Evolutionary conservation across 1,139 yeast genomes (phyloP).

Genomic region (Blastobotrys ciferrii): DNA sequence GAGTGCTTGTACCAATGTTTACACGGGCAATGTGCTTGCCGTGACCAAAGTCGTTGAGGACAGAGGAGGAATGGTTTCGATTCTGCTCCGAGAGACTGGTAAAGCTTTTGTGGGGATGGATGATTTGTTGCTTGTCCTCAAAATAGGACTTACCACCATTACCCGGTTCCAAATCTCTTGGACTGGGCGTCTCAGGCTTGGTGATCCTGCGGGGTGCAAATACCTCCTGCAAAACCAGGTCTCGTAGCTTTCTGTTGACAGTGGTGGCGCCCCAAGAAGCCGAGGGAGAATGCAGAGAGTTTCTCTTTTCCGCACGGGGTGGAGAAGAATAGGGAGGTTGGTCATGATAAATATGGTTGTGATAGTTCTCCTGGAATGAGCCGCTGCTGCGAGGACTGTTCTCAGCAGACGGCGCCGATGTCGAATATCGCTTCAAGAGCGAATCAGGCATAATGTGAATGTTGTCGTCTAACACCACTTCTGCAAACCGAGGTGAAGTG

Average conservation of each 20-base stretch:
- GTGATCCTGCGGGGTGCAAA: conserved; percentile 49
- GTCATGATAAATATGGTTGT: not conserved
- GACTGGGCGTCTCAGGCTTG: conserved; percentile 7
- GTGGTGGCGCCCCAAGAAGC: conserved; percentile 57
- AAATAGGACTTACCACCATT: not conserved
- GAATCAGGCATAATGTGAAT: conserved; percentile 85
- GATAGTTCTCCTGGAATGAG: conserved; percentile 9
- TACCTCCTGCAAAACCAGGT: conserved; percentile 64
- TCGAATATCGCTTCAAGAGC: conserved; percentile 61
- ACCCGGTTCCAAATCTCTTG: not conserved
- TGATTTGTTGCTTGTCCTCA: not conserved
- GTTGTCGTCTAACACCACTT: conserved; percentile 84
- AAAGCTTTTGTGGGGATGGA: conserved; percentile 8
- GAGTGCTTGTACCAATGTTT: not conserved
- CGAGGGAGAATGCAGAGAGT: conserved; percentile 12
- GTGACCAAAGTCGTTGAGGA: conserved; percentile 1
- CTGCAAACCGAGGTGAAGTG: conserved; percentile 31
- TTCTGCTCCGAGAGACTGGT: conserved; percentile 2
- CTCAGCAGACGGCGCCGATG: conserved; percentile 52
- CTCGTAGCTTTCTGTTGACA: conserved; percentile 63
- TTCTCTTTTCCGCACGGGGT: not conserved
- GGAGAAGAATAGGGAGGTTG: not conserved
- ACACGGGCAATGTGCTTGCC: conserved; percentile 2
- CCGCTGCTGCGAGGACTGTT: conserved; percentile 10
- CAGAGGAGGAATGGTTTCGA: not conserved